These are phyloP conservation scores for Coemansia reversa DNA, from an alignment of 192 early-diverging fungal species.

Conservation along the genomic window DNA sequence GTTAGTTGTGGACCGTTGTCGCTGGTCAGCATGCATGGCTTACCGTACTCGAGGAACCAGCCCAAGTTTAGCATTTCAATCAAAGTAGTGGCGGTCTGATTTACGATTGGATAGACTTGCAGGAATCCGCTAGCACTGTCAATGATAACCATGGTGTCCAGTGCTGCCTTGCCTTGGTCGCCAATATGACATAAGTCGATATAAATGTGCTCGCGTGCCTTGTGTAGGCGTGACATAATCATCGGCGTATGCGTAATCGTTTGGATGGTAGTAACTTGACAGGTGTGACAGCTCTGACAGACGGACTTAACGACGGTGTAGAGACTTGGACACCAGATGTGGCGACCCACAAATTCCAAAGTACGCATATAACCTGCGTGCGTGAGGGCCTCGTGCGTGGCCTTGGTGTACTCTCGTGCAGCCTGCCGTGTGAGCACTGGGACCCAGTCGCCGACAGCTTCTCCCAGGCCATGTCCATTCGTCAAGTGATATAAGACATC, in stretches of 20 bases:
- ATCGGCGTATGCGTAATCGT: too few relatives aligned
- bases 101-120: constrained; percentile 3
- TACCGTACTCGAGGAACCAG: constrained; percentile 16
- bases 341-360: not conserved
- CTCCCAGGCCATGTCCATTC: not conserved
- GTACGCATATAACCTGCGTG: constrained; percentile 15
- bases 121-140: constrained; percentile 15
- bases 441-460: constrained; percentile 5
- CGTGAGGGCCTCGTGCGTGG: not conserved
- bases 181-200: too few relatives aligned
- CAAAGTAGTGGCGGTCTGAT: constrained; percentile 5
- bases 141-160: too few relatives aligned
- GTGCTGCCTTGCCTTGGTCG: too few relatives aligned
- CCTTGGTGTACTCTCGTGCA: not conserved
- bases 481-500: constrained; percentile 2
- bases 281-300: too few relatives aligned
- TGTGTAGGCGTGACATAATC: too few relatives aligned
- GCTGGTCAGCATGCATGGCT: too few relatives aligned
- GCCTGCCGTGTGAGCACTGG: not conserved
- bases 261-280: too few relatives aligned
- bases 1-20: too few relatives aligned
- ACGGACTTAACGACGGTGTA: too few relatives aligned
- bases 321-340: too few relatives aligned
- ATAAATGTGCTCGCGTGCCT: too few relatives aligned
- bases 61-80: not conserved